Percentiles rank a stretch among this genome's conserved stretches.
Conservation (phyloP, 352 stramenopile genomes). For the Lagenidium sp. region DNA sequence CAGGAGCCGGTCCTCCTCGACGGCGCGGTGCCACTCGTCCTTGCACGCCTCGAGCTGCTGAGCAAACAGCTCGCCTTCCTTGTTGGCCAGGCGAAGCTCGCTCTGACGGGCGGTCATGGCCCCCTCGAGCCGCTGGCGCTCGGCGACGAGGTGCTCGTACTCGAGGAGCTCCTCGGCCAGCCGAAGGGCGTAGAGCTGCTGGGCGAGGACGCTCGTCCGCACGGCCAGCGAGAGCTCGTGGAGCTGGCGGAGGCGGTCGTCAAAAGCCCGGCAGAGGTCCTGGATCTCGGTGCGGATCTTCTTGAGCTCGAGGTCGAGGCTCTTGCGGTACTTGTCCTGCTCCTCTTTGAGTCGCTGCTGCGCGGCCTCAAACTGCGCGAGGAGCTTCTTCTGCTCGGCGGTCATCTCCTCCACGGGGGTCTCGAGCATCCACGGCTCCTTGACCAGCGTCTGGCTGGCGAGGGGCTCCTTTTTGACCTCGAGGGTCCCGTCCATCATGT, state of each 20-base stretch:
- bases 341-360: slow-evolving; percentile 73
- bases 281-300: slow-evolving; percentile 54
- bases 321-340: slow-evolving; percentile 88
- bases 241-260: slow-evolving; percentile 72
- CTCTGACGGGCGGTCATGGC: slow-evolving; percentile 14
- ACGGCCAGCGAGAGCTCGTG: slow-evolving; percentile 10
- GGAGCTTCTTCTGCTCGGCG: slow-evolving; percentile 47
- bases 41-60: slow-evolving; percentile 37
- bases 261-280: slow-evolving; percentile 76
- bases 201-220: slow-evolving; percentile 20
- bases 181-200: slow-evolving; percentile 37
- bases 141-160: slow-evolving; percentile 29
- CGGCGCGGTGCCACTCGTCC: slow-evolving; percentile 54
- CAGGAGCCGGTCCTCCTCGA: slow-evolving; percentile 58
- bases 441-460: slow-evolving; percentile 47
- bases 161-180: slow-evolving; percentile 10
- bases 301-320: slow-evolving; percentile 72
- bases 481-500: slow-evolving; percentile 94
- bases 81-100: slow-evolving; percentile 9
- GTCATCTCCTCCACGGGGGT: slow-evolving; percentile 44
- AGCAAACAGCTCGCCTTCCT: slow-evolving; percentile 40
- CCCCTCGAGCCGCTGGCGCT: slow-evolving; percentile 31
- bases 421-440: slow-evolving; percentile 87
- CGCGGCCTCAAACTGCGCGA: slow-evolving; percentile 32
- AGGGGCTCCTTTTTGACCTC: slow-evolving; percentile 83